These are phyloP conservation scores for Halophytophthora polymorphica DNA, from an alignment of 352 stramenopile species.

Conservation along the genomic window DNA sequence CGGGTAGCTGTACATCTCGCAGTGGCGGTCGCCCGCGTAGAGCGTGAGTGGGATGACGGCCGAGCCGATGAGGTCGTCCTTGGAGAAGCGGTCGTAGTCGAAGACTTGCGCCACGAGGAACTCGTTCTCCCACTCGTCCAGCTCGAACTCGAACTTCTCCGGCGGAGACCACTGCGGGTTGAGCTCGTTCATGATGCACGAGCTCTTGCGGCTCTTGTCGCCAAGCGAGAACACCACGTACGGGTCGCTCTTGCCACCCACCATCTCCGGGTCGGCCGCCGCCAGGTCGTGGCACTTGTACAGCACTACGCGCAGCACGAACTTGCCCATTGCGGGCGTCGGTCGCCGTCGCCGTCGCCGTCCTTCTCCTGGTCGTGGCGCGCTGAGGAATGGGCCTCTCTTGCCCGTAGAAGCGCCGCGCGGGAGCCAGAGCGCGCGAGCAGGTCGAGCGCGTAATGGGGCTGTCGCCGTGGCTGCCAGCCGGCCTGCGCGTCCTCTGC, in stretches of 20 bases:
- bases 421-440: no score
- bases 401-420: no score
- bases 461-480: constrained; percentile 35
- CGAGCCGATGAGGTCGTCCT: constrained; percentile 72
- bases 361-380: constrained; percentile 23
- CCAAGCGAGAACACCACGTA: constrained; percentile 70
- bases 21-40: constrained; percentile 52
- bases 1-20: constrained; percentile 68
- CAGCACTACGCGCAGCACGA: constrained; percentile 50
- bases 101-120: constrained; percentile 69
- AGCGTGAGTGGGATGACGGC: constrained; percentile 63
- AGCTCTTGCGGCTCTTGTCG: constrained; percentile 55
- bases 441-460: no score
- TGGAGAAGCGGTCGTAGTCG: constrained; percentile 66
- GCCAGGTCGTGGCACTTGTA: constrained; percentile 63
- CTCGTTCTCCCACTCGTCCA: constrained; percentile 58
- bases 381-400: constrained; percentile 14
- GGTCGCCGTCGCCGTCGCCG: constrained; percentile 12
- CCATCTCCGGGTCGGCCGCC: constrained; percentile 41
- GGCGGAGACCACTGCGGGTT: constrained; percentile 68
- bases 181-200: constrained; percentile 55
- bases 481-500: constrained; percentile 23
- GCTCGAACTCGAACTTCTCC: constrained; percentile 72
- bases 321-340: constrained; percentile 39
- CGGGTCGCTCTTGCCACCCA: constrained; percentile 69